These are phyloP conservation scores for Trichoderma atroviride DNA, from an alignment of 2,329 filamentous ascomycete species.

Conservation along the genomic window DNA sequence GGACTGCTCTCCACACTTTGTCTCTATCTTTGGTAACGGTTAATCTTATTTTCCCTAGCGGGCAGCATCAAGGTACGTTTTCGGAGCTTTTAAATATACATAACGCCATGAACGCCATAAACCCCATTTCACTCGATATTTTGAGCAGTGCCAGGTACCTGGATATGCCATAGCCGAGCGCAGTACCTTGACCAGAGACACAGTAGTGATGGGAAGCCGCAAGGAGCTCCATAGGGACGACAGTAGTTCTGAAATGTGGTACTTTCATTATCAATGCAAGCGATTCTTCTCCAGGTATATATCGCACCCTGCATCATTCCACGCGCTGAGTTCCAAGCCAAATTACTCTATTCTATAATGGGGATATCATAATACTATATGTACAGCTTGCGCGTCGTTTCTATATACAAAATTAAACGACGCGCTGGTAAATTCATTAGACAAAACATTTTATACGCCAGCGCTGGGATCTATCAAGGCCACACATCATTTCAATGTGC, in stretches of 20 bases:
- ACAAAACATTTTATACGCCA: constrained; percentile 3
- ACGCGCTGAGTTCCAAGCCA: background rate
- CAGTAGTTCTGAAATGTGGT: background rate
- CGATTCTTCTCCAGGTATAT: background rate
- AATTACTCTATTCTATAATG: background rate
- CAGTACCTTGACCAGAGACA: background rate
- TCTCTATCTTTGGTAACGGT: background rate
- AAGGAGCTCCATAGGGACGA: background rate
- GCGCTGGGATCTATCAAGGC: background rate
- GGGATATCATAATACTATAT: background rate
- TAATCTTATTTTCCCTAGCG: background rate
- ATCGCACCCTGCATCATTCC: background rate
- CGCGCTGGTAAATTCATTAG: background rate
- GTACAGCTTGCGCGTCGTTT: background rate
- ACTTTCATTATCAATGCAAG: too few relatives aligned
- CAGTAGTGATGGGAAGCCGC: background rate
- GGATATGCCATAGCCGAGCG: background rate
- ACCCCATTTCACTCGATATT: background rate
- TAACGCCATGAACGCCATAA: background rate
- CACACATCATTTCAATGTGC: background rate
- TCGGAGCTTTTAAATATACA: background rate
- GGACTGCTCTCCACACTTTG: background rate
- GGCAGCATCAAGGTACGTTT: background rate
- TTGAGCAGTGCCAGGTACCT: background rate
- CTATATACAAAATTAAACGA: background rate